phyloP scores from a whole-genome alignment of 2,329 filamentous ascomycete species.

The Sclerotinia borealis region DNA sequence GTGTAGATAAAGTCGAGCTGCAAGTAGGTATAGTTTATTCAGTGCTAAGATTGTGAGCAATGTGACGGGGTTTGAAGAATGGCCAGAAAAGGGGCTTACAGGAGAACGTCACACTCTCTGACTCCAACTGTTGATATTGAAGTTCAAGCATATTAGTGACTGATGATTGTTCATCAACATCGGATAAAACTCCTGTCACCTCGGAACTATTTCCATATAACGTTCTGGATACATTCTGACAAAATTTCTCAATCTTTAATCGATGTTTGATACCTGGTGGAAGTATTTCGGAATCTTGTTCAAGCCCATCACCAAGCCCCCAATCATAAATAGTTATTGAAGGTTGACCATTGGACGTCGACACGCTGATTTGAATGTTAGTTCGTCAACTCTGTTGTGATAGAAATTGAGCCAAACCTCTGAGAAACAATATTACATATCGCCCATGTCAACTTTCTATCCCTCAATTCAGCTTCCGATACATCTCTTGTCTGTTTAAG shows the following conservation, averaged over 20 bases:
- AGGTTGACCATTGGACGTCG: conserved; percentile 63
- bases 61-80: background rate
- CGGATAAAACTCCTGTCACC: conserved; percentile 35
- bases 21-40: conserved; percentile 18
- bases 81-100: background rate
- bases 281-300: conserved; percentile 39
- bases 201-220: conserved; percentile 51
- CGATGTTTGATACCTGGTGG: conserved; percentile 46
- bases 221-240: conserved; percentile 49
- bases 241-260: conserved; percentile 51
- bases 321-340: conserved; percentile 56
- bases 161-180: conserved; percentile 34
- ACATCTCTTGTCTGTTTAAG: conserved; percentile 23
- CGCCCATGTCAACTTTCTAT: conserved; percentile 61
- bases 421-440: conserved; percentile 63
- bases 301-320: conserved; percentile 43
- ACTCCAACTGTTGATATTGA: conserved; percentile 8
- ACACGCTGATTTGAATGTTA: conserved; percentile 40
- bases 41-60: conserved; percentile 13
- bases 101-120: conserved; percentile 7
- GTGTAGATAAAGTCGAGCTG: conserved; percentile 19
- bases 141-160: conserved; percentile 38
- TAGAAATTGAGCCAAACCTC: conserved; percentile 36
- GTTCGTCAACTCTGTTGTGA: background rate
- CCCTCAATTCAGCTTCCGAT: conserved; percentile 29